Base-by-base conservation (phyloP, 2,329 filamentous ascomycete genomes). In the Pleurostoma richardsiae region DNA sequence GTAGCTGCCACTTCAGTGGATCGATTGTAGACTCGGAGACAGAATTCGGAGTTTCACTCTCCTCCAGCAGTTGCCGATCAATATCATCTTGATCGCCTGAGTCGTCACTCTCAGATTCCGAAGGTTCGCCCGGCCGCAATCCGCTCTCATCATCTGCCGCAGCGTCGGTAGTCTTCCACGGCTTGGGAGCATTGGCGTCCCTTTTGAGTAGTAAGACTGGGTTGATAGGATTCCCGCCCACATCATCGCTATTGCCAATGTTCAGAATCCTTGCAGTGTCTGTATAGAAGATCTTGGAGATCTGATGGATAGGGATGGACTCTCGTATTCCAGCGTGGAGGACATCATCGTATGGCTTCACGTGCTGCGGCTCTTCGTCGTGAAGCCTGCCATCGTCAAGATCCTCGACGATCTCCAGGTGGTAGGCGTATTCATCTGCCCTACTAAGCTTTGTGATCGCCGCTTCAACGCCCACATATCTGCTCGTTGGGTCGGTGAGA, bases 211-310 rank as follows among this genome's bases (percentile, higher is more conserved):
- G 66, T 1, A 94, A 69, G 1, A 92, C 81, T 0, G 88, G 86
- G 49, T 83, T 88, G 58, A 86, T 89, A 19, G 19, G 19, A 3
- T 78, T 77, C 54, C 85, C 83, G 10, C 50, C 48, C 36, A 43
- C 45, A 39, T 84, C 84, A 6, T 67, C 62, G 4, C 68, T 66
- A 27, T 66, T 68, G 11, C 72, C 71, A 46, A 96, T 90, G 51
- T 95, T 95, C 29, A 96, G 73, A 7, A 96, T 88, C 55, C 88
- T 88, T 19, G 90, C 90, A 0, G 89, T 95, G 54, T 95, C 88
- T 1, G 90, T 90, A 59, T 96, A 96, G 66, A 96, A 95, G 30
- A 96, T 89, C 60, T 95, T 96, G 5, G 90, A 88, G 4, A 96
- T 79, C 57, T 82, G 72, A 31, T 71, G 64, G 4, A 79, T 66